Evolutionary conservation across 2,329 filamentous ascomycete species (phyloP).

Genomic region (Talaromyces marneffei): DNA sequence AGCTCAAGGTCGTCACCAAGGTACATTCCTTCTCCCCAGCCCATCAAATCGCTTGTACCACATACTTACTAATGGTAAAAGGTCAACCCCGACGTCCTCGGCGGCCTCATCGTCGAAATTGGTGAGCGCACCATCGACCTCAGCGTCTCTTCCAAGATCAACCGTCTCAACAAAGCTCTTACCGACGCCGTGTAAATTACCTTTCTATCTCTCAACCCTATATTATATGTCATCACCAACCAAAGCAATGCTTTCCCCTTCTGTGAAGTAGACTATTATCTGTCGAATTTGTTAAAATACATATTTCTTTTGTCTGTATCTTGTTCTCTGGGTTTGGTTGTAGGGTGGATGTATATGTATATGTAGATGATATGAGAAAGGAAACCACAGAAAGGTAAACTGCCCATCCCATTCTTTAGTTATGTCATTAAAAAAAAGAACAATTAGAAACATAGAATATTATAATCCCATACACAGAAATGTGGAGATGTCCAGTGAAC

Average conservation of each 20-base stretch:
- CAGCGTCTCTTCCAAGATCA: constrained; percentile 77
- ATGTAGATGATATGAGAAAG: too few relatives aligned
- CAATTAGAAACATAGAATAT: not conserved
- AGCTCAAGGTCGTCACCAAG: constrained; percentile 93
- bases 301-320: not conserved
- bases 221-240: not conserved
- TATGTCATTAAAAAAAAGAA: not conserved
- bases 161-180: constrained; percentile 99
- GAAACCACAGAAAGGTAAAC: too few relatives aligned
- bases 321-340: not conserved
- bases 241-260: not conserved
- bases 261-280: not conserved
- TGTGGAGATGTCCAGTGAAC: not conserved
- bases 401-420: not conserved
- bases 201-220: not conserved
- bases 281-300: not conserved
- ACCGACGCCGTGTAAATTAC: constrained; percentile 85
- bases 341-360: too few relatives aligned
- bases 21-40: constrained; percentile 43
- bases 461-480: not conserved
- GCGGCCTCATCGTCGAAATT: constrained; percentile 70
- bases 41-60: too few relatives aligned
- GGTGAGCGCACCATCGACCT: constrained; percentile 20
- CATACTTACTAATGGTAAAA: too few relatives aligned
- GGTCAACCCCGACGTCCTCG: constrained; percentile 92